Percentiles rank a stretch among this genome's conserved stretches.
Conservation (phyloP, 2,329 filamentous ascomycete genomes). For the Eurotiales sp. region DNA sequence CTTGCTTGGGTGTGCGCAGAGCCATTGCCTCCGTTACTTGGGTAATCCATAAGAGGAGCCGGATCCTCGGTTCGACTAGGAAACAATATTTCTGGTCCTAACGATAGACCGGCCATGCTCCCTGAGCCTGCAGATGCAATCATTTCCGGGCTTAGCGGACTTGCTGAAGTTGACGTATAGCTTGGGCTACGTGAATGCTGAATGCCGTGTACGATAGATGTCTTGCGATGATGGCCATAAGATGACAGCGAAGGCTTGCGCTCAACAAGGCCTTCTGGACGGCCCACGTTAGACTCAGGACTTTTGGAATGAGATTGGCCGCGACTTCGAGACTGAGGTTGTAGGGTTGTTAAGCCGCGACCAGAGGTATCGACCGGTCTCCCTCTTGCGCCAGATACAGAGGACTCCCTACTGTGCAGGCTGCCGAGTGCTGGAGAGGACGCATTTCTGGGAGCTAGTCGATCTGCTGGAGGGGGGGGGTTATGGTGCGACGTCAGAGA, state of each 20-base stretch:
- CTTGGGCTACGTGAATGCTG: conserved; percentile 90
- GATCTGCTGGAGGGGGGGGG: conserved; percentile 35
- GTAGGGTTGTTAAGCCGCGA: conserved; percentile 32
- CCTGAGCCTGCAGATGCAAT: conserved; percentile 63
- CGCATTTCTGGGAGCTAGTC: conserved; percentile 33
- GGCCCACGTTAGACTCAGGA: conserved; percentile 33
- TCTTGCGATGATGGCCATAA: conserved; percentile 91
- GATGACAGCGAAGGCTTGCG: conserved; percentile 43
- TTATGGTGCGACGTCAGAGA: conserved; percentile 35
- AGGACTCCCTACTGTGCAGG: conserved; percentile 43
- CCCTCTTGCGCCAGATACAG: conserved; percentile 35
- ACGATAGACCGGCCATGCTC: conserved; percentile 40
- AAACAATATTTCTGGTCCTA: conserved; percentile 18
- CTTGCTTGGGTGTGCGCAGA: conserved; percentile 23
- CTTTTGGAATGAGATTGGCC: conserved; percentile 43
- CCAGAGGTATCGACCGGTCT: conserved; percentile 35
- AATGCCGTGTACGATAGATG: conserved; percentile 91
- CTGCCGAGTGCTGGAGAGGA: conserved; percentile 35
- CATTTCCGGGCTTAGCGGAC: conserved; percentile 82
- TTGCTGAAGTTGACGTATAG: conserved; percentile 60
- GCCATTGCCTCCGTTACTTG: conserved; percentile 41
- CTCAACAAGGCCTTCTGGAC: conserved; percentile 36
- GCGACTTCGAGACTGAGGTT: conserved; percentile 31
- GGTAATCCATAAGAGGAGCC: conserved; percentile 27
- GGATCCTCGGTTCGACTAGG: conserved; percentile 30